Evolutionary conservation across 2,329 filamentous ascomycete species (phyloP), one percentile per base, ranked within the genome.

Genomic region (Blumeria graminis): DNA sequence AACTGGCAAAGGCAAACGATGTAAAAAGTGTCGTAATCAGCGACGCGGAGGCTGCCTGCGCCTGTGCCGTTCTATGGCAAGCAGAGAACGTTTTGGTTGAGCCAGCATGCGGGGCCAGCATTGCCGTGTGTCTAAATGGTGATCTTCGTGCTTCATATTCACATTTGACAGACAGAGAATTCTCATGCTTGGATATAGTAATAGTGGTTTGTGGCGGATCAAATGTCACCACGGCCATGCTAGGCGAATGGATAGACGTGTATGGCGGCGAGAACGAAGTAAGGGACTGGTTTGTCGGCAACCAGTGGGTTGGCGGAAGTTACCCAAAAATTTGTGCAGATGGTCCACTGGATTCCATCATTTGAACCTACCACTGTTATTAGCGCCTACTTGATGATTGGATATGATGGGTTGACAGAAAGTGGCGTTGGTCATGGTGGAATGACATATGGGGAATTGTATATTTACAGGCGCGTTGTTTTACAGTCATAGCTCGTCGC

Each of bases 81-180:
- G 87, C 94, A 59, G 85, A 89, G 62, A 72, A 84, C 32, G 70
- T 90, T 57, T 71, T 94, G 57, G 86, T 94, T 3, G 90, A 96
- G 71, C 72, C 83, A 38, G 81, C 88, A 0, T 95, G 90, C 66
- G 88, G 89, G 0, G 87, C 90, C 6, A 84, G 82, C 55, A 69
- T 94, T 11, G 86, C 82, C 1, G 67, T 78, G 3, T 80, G 74
- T 58, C 87, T 86, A 63, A 77, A 76, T 43, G 79, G 76, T 0
- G 68, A 76, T 43, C 65, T 93, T 63, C 75, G 80, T 62, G 69
- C 78, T 9, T 69, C 88, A 0, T 77, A 82, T 0, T 63, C 68
- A 52, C 71, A 68, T 0, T 55, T 76, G 55, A 67, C 68, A 0
- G 76, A 78, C 35, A 74, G 75, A 36, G 74, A 86, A 60, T 81